Percentiles rank a stretch among this genome's conserved stretches.
Conservation (phyloP, 1,284 basidiomycete genomes). For the Apiotrichum akiyoshidainum region DNA sequence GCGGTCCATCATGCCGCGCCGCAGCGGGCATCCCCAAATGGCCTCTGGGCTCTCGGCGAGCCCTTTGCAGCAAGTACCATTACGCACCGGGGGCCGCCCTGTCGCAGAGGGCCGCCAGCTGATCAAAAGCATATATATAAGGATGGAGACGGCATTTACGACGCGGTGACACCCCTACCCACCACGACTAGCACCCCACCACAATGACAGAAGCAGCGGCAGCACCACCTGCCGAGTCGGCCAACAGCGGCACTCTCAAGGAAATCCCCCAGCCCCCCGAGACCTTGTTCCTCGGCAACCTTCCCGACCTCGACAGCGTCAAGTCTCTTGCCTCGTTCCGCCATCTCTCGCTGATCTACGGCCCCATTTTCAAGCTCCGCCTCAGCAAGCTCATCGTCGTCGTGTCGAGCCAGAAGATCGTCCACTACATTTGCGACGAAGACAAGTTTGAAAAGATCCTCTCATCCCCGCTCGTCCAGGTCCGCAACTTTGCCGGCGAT, state of each 20-base stretch:
- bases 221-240: neutral
- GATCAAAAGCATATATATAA: no score
- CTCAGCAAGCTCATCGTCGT: slow-evolving; percentile 29
- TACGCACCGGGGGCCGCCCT: no score
- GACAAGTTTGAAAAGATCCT: slow-evolving; percentile 54
- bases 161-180: neutral
- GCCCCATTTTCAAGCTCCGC: slow-evolving; percentile 16
- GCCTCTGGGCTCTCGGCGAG: no score
- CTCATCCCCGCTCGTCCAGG: slow-evolving; percentile 46
- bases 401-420: slow-evolving; percentile 52
- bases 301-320: slow-evolving; percentile 25
- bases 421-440: slow-evolving; percentile 55
- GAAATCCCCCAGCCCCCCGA: slow-evolving; percentile 18
- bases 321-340: slow-evolving; percentile 40
- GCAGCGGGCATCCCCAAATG: no score
- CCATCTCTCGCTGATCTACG: slow-evolving; percentile 41
- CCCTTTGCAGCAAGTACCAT: no score
- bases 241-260: neutral
- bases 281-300: slow-evolving; percentile 48
- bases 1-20: no score
- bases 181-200: neutral
- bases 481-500: slow-evolving; percentile 54
- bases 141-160: no score
- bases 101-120: no score
- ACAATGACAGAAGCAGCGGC: no score